Percentiles rank a stretch among this genome's conserved stretches.
These are phyloP conservation scores for Hemisphaericaspora nanyangensis DNA, from an alignment of 805 yeast genomes.

Conservation along the genomic window DNA sequence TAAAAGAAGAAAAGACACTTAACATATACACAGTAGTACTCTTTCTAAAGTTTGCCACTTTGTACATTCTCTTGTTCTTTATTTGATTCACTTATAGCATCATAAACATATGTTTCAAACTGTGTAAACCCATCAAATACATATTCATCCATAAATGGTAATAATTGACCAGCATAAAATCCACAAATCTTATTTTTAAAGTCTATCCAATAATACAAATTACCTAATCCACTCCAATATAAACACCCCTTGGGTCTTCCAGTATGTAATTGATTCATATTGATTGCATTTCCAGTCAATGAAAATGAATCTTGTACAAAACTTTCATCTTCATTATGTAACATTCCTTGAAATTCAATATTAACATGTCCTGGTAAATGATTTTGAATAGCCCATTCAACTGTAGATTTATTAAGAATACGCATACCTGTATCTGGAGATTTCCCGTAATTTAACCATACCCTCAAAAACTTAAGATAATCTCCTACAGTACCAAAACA, in stretches of 20 bases:
- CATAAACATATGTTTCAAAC: slow-evolving; percentile 26
- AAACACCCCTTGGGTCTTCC: slow-evolving; percentile 34
- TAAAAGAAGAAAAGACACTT: too few species aligned
- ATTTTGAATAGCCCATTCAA: slow-evolving; percentile 27
- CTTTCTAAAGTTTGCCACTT: not conserved
- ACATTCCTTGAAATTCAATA: slow-evolving; percentile 18
- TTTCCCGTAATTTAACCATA: slow-evolving; percentile 37
- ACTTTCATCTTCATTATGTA: slow-evolving; percentile 12
- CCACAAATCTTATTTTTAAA: slow-evolving; percentile 35
- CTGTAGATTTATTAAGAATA: slow-evolving; percentile 25
- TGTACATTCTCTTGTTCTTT: not conserved
- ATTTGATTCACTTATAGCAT: slow-evolving; percentile 11
- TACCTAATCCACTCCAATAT: slow-evolving; percentile 40
- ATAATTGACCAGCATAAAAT: slow-evolving; percentile 35
- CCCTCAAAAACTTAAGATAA: slow-evolving; percentile 34
- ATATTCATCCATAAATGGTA: slow-evolving; percentile 29
- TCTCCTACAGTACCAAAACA: slow-evolving; percentile 35
- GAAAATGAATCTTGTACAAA: slow-evolving; percentile 27
- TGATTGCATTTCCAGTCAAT: slow-evolving; percentile 32
- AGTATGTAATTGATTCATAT: slow-evolving; percentile 20
- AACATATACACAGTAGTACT: not conserved
- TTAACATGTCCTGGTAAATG: slow-evolving; percentile 25
- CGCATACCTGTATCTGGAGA: slow-evolving; percentile 35
- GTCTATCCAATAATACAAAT: slow-evolving; percentile 39
- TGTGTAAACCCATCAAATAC: slow-evolving; percentile 15